These are phyloP conservation scores for Stylonectria norvegica DNA, from an alignment of 2,329 filamentous ascomycete species.

Conservation along the genomic window DNA sequence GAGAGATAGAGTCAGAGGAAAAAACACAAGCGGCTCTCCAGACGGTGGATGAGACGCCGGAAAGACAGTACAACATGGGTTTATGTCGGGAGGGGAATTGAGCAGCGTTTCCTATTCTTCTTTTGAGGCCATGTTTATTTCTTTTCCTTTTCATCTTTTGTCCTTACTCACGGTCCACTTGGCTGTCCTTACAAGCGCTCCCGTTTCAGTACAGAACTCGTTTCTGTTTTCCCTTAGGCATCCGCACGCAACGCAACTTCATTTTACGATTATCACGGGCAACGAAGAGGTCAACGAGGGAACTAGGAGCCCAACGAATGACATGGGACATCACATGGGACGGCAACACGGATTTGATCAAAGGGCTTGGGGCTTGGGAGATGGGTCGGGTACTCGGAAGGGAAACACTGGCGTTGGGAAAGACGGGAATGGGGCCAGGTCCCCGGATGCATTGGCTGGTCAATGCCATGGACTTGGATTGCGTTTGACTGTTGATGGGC, in stretches of 20 bases:
- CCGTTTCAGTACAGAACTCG: neutral
- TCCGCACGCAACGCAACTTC: no score
- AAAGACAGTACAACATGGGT: no score
- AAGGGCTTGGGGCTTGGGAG: conserved; percentile 4
- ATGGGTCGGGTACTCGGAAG: conserved; percentile 3
- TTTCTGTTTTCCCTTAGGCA: neutral
- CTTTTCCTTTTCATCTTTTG: neutral
- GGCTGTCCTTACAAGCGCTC: neutral
- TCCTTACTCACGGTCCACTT: conserved; percentile 4
- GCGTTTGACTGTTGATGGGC: neutral
- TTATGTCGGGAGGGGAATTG: no score
- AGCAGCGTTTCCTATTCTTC: conserved; percentile 7
- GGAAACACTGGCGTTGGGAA: conserved; percentile 13
- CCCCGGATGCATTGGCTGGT: conserved; percentile 1
- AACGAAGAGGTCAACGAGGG: no score
- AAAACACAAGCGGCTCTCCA: no score
- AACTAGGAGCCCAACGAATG: no score
- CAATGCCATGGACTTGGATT: conserved; percentile 1
- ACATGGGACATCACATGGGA: no score
- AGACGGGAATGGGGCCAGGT: conserved; percentile 3
- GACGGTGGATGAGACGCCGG: no score
- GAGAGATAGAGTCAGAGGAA: no score
- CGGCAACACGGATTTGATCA: neutral
- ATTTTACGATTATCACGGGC: no score
- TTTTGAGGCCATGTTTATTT: conserved; percentile 4